A percentile compares a stretch with the other conserved stretches of the same genome.
Conservation (phyloP, 805 yeast genomes). For the Zygotorulaspora chibaensis region DNA sequence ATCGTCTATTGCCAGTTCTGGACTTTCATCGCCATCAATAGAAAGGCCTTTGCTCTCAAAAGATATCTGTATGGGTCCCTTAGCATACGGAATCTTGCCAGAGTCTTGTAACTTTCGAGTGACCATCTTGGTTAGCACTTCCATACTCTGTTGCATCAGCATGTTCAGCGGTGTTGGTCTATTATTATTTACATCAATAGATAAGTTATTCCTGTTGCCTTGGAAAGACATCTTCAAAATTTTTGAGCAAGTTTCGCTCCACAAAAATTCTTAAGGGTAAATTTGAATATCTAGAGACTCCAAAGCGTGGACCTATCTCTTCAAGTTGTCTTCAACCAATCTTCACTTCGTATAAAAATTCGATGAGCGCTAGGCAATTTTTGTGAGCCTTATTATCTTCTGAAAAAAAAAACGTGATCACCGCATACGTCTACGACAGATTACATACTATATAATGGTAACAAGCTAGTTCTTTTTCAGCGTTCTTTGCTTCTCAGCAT, state of each 20-base stretch:
- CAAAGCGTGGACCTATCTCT: no score
- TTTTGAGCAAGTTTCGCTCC: background rate
- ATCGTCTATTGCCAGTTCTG: background rate
- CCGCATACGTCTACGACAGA: background rate
- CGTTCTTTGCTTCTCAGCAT: slow-evolving; percentile 92
- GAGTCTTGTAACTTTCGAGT: slow-evolving; percentile 29
- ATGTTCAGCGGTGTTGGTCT: slow-evolving; percentile 31
- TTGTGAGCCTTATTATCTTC: background rate
- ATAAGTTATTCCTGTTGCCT: slow-evolving; percentile 49
- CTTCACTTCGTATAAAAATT: no score
- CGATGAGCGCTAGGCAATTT: background rate
- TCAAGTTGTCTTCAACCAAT: no score
- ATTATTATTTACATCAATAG: slow-evolving; percentile 13
- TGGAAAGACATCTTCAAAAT: slow-evolving; percentile 1
- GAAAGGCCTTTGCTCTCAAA: slow-evolving; percentile 12
- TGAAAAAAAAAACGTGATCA: no score
- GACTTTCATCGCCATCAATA: background rate
- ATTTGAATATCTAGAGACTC: no score
- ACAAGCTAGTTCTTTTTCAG: slow-evolving; percentile 59
- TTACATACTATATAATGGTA: background rate
- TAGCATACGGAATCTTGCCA: slow-evolving; percentile 14
- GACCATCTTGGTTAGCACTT: slow-evolving; percentile 30
- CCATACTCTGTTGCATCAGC: slow-evolving; percentile 36
- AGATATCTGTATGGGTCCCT: slow-evolving; percentile 20
- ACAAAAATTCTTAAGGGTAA: no score